Evolutionary conservation across 2,329 filamentous ascomycete genomes (phyloP).

Genomic region (Penicillium rolfsii): DNA sequence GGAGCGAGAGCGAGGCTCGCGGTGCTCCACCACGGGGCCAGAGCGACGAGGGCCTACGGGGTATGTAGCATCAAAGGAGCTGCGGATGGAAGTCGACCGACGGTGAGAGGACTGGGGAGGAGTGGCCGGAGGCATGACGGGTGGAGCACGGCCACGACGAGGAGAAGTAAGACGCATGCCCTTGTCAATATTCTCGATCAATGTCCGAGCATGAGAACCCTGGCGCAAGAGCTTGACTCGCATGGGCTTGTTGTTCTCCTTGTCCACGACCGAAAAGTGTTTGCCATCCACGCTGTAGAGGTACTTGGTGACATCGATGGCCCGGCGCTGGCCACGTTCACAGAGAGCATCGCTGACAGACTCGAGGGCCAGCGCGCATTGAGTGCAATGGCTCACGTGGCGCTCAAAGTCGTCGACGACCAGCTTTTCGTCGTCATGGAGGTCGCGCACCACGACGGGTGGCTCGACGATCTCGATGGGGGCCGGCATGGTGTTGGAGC

Average conservation of each 20-base stretch:
- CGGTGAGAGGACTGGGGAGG: slow-evolving; percentile 2
- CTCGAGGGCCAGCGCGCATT: slow-evolving; percentile 37
- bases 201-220: slow-evolving; percentile 38
- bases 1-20: slow-evolving; percentile 24
- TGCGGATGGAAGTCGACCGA: slow-evolving; percentile 14
- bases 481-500: slow-evolving; percentile 38
- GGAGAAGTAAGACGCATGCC: slow-evolving; percentile 38
- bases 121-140: slow-evolving; percentile 14
- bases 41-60: slow-evolving; percentile 33
- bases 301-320: slow-evolving; percentile 41
- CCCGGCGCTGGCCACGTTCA: slow-evolving; percentile 40
- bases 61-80: slow-evolving; percentile 43
- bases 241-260: slow-evolving; percentile 41
- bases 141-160: slow-evolving; percentile 20
- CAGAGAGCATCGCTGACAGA: slow-evolving; percentile 37
- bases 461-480: slow-evolving; percentile 31
- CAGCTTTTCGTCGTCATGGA: slow-evolving; percentile 41
- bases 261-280: slow-evolving; percentile 49
- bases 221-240: slow-evolving; percentile 49
- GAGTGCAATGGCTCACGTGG: slow-evolving; percentile 42
- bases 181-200: slow-evolving; percentile 49
- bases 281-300: slow-evolving; percentile 42
- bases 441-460: slow-evolving; percentile 39
- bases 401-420: slow-evolving; percentile 43
- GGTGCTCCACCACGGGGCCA: slow-evolving; percentile 16